Evolutionary conservation across 257 asterid species (phyloP).

Genomic region (Euphrasia confusa): DNA sequence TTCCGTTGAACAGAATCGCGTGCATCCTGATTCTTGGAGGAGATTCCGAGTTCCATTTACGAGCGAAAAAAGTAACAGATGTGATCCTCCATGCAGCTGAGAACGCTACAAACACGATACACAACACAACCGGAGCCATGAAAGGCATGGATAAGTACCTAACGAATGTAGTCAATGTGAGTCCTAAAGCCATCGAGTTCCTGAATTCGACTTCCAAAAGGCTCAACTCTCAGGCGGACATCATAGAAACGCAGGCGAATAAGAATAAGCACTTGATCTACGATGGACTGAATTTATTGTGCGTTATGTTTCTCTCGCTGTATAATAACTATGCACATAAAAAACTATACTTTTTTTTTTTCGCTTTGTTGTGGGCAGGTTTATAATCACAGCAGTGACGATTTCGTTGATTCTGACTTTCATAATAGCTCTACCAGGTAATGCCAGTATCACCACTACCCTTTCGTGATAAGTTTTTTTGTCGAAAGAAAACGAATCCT

Average conservation of each 20-base stretch:
- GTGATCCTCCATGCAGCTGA: conserved; percentile 72
- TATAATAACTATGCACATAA: too few relatives aligned
- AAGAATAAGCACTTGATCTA: conserved; percentile 49
- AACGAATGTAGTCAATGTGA: conserved; percentile 26
- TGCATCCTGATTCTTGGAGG: conserved; percentile 71
- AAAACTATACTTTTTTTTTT: too few relatives aligned
- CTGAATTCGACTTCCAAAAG: conserved; percentile 45
- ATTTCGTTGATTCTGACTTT: conserved; percentile 49
- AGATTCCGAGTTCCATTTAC: conserved; percentile 50
- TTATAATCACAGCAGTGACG: conserved; percentile 39
- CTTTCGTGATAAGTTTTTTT: not conserved
- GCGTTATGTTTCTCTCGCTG: not conserved
- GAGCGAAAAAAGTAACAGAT: conserved; percentile 53
- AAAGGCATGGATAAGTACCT: conserved; percentile 42
- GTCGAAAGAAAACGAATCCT: too few relatives aligned
- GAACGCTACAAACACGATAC: conserved; percentile 57
- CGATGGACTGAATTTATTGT: conserved; percentile 52
- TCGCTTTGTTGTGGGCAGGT: conserved; percentile 35
- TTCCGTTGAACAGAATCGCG: conserved; percentile 40
- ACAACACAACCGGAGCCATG: conserved; percentile 62
- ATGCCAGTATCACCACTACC: not conserved
- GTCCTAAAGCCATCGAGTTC: conserved; percentile 38
- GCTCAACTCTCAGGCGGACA: conserved; percentile 59
- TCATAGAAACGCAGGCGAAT: conserved; percentile 55
- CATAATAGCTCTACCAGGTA: conserved; percentile 56